phyloP scores from a whole-genome alignment of 1,284 basidiomycete species.

The Mycena sp. region DNA sequence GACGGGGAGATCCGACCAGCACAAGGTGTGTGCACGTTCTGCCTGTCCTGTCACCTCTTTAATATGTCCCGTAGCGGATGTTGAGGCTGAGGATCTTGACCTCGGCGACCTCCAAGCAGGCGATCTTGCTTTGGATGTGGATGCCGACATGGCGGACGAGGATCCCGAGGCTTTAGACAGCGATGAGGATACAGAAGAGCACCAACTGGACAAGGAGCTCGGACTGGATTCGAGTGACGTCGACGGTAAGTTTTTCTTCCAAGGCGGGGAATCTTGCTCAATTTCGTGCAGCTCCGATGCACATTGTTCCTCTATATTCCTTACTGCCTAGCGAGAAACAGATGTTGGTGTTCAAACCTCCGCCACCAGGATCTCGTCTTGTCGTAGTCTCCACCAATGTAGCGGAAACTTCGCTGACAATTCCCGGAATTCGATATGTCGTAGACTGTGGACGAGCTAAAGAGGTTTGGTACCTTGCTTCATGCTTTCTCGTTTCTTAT shows the following conservation, averaged over 20 bases:
- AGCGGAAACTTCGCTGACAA: constrained; percentile 97
- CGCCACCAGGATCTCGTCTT: constrained; percentile 87
- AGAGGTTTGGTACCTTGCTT: constrained; percentile 68
- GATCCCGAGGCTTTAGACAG: constrained; percentile 62
- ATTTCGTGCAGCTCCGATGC: constrained; percentile 70
- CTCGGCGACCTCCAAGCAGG: constrained; percentile 59
- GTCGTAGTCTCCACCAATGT: constrained; percentile 98
- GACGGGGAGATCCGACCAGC: constrained; percentile 53
- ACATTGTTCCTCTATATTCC: constrained; percentile 96
- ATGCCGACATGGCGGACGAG: constrained; percentile 59
- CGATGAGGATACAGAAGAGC: constrained; percentile 61
- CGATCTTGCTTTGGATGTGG: constrained; percentile 68
- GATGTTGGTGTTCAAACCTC: constrained; percentile 94
- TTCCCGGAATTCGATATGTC: constrained; percentile 98
- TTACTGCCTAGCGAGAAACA: constrained; percentile 97
- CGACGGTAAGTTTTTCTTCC: constrained; percentile 61
- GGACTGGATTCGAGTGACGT: constrained; percentile 68
- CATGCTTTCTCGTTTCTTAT: constrained; percentile 43
- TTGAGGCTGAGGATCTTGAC: constrained; percentile 89
- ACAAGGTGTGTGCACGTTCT: constrained; percentile 53
- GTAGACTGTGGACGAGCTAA: constrained; percentile 97
- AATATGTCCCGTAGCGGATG: constrained; percentile 53
- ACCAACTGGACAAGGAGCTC: constrained; percentile 57
- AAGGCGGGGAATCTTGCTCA: constrained; percentile 18
- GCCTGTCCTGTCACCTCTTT: constrained; percentile 12